Base-by-base conservation (phyloP, 192 early-diverging fungal species). In the Neocallimastix lanati region DNA sequence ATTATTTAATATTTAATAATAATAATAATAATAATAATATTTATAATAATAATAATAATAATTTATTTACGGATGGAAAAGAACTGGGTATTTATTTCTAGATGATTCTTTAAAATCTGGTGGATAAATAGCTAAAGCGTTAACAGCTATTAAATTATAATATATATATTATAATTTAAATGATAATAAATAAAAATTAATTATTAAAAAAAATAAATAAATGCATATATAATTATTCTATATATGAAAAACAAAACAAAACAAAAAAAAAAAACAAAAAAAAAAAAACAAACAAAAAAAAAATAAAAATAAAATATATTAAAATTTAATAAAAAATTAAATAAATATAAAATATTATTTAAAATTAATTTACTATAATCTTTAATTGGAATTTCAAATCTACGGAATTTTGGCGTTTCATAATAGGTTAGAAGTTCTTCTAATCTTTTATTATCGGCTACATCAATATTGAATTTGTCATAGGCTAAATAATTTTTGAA, bases 1-100 rank as follows among this genome's bases (percentile, higher is more conserved):
- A 13, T 25, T 13, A 29, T 30, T n/a, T 98, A 97, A 77, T 89
- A 87, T 29, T 92, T 90, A 77, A 96, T 96, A 29, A 92, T 87
- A 25, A 91, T 89, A 67, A 93, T 89, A 87, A 92, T 91, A 18
- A 91, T 93, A 83, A 96, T 95, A 82, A 96, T 86, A 50, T 89
- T 86, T 81, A 81, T 16, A 13, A 76, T 83, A 82, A 83, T 85
- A 85, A 79, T 82, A 79, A n/a, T n/a, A 67, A 18, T 40, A 28
- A 13, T 50, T 28, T 36, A 76, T 27, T 28, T 76, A 38, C 28
- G 78, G 79, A 82, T 82, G 76, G 81, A 81, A 21, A 67, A 33
- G 29, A 79, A 77, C 30, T n/a, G 29, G 80, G 28, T 28, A 36
- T n/a, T 58, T 79, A 78, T 78, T 76, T 29, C 0, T 7, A 76